Conservation (phyloP, 805 yeast genomes). For the Candida pseudofarinosa region DNA sequence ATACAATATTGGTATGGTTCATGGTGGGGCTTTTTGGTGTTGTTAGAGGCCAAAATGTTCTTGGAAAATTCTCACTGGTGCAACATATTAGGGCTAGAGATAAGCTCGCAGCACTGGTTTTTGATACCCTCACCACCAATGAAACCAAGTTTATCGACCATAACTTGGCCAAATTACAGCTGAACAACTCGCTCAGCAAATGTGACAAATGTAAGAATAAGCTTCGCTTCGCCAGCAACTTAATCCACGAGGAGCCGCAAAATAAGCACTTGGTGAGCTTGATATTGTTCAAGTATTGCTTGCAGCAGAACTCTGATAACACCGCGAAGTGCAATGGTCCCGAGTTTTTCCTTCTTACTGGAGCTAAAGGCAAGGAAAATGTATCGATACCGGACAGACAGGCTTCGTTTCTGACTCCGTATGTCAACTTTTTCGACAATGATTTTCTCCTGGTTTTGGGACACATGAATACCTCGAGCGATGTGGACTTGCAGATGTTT, state of each 20-base stretch:
- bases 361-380: slow-evolving; percentile 14
- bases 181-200: slow-evolving; percentile 28
- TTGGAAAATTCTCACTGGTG: slow-evolving; percentile 22
- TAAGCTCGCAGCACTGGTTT: slow-evolving; percentile 23
- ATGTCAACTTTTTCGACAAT: slow-evolving; percentile 33
- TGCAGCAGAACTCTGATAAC: slow-evolving; percentile 21
- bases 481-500: slow-evolving; percentile 44
- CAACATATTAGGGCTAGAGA: slow-evolving; percentile 17
- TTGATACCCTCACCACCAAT: slow-evolving; percentile 16
- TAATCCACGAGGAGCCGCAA: slow-evolving; percentile 26
- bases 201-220: slow-evolving; percentile 36
- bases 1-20: not conserved
- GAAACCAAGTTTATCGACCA: slow-evolving; percentile 27
- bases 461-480: slow-evolving; percentile 32
- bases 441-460: slow-evolving; percentile 35
- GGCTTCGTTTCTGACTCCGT: slow-evolving; percentile 18
- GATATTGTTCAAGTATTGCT: slow-evolving; percentile 33
- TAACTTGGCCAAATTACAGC: slow-evolving; percentile 25
- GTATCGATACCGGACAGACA: slow-evolving; percentile 17
- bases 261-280: slow-evolving; percentile 33
- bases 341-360: slow-evolving; percentile 36
- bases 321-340: slow-evolving; percentile 29
- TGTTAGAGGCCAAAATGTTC: slow-evolving; percentile 12
- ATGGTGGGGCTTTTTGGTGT: not conserved
- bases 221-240: slow-evolving; percentile 24